phyloP scores from a whole-genome alignment of 2,329 filamentous ascomycete genomes.

The Talaromyces sp. region DNA sequence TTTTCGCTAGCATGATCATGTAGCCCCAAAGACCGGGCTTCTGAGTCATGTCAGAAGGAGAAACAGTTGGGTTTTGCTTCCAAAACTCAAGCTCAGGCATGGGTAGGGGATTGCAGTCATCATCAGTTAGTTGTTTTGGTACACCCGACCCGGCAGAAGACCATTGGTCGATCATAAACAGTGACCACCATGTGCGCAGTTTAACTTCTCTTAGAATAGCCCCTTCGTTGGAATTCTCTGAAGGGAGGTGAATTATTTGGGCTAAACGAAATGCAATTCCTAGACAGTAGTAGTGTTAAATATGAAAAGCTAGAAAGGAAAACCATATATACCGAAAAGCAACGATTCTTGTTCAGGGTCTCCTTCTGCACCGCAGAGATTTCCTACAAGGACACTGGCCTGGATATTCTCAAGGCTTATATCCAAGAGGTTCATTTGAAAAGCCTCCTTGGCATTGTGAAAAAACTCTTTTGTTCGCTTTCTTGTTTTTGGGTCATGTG shows the following conservation, averaged over 20 bases:
- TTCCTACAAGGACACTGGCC: conserved; percentile 1
- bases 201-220: conserved; percentile 2
- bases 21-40: conserved; percentile 24
- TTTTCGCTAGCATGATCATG: conserved; percentile 36
- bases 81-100: conserved; percentile 35
- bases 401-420: neutral
- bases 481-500: neutral
- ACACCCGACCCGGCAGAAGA: conserved; percentile 32
- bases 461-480: neutral
- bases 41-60: neutral
- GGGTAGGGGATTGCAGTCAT: conserved; percentile 26
- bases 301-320: neutral
- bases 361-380: neutral
- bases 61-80: conserved; percentile 1
- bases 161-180: conserved; percentile 41
- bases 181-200: conserved; percentile 32
- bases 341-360: neutral
- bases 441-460: neutral
- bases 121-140: conserved; percentile 25
- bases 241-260: neutral
- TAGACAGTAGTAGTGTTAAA: neutral
- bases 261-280: neutral
- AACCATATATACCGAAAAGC: neutral
- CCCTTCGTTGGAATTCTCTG: neutral
- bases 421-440: neutral